A percentile compares a stretch with the other conserved stretches of the same genome.
Conservation (phyloP, 139 green algal species). For the Chlorella sp. region DNA sequence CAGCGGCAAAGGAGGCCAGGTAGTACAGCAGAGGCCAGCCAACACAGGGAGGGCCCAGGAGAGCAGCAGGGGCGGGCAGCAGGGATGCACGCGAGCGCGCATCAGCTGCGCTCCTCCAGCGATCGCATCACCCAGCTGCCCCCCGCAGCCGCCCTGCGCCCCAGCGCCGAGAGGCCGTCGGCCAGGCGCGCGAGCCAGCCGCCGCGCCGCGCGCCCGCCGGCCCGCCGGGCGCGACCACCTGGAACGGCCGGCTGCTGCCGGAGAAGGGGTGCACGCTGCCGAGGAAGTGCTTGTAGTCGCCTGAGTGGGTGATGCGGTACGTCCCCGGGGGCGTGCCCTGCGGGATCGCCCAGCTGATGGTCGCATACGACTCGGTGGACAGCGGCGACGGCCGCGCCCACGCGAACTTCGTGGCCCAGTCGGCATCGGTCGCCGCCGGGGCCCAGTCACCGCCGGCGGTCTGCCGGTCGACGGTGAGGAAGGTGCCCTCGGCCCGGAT, state of each 20-base stretch:
- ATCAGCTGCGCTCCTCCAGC: not conserved
- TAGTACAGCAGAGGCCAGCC: not conserved
- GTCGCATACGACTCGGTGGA: slow-evolving; percentile 66
- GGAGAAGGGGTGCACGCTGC: slow-evolving; percentile 2
- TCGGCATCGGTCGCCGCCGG: slow-evolving; percentile 61
- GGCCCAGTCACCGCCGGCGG: slow-evolving; percentile 42
- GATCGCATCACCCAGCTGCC: slow-evolving; percentile 1
- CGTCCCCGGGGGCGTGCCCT: slow-evolving; percentile 33
- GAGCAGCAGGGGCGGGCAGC: not conserved
- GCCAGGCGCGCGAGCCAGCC: not conserved
- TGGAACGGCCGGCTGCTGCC: slow-evolving; percentile 8
- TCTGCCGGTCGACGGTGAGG: slow-evolving; percentile 44
- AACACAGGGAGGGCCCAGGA: not conserved
- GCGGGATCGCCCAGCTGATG: slow-evolving; percentile 68
- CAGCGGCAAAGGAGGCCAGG: not conserved
- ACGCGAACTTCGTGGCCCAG: slow-evolving; percentile 69
- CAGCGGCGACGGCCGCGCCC: slow-evolving; percentile 48
- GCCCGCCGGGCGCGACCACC: not conserved
- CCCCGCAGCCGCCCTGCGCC: not conserved
- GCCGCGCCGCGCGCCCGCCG: not conserved
- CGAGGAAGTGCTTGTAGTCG: slow-evolving; percentile 67
- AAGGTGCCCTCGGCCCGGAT: slow-evolving; percentile 68
- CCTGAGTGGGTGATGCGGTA: slow-evolving; percentile 77
- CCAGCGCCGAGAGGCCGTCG: not conserved
- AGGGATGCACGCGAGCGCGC: not conserved